phyloP scores from a whole-genome alignment of 1,139 yeast genomes.

The Geotrichum klebahnii region DNA sequence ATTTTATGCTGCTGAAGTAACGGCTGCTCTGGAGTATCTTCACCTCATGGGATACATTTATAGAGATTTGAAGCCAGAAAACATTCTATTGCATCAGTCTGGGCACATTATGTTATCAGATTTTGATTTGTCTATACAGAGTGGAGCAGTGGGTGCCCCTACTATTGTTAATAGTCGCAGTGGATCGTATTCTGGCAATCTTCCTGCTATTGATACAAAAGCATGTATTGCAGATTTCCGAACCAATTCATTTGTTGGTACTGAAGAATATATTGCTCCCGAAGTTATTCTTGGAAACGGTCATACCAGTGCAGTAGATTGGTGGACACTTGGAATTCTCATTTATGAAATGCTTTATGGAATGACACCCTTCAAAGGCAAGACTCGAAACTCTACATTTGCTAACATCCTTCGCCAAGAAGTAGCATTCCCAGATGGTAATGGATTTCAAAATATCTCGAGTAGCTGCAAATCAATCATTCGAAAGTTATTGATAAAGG shows the following conservation, averaged over 20 bases:
- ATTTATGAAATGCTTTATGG: conserved; percentile 93
- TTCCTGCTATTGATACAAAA: conserved; percentile 69
- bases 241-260: conserved; percentile 95
- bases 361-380: conserved; percentile 92
- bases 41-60: conserved; percentile 96
- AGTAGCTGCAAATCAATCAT: conserved; percentile 75
- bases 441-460: conserved; percentile 50
- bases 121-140: conserved; percentile 90
- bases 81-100: conserved; percentile 84
- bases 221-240: conserved; percentile 93
- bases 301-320: conserved; percentile 95
- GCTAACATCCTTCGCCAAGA: conserved; percentile 81
- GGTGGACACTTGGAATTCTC: conserved; percentile 97
- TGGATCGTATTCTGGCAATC: conserved; percentile 32
- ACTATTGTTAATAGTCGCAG: conserved; percentile 40
- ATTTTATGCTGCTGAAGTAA: conserved; percentile 94
- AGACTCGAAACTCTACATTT: conserved; percentile 81
- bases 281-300: conserved; percentile 96
- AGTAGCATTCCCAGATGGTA: conserved; percentile 58
- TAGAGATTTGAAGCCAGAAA: conserved; percentile 93
- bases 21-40: conserved; percentile 92
- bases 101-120: conserved; percentile 98
- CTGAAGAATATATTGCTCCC: conserved; percentile 97
- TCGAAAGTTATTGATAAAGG: conserved; percentile 77
- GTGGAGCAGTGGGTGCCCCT: conserved; percentile 57